Conservation (phyloP, 2,329 filamentous ascomycete species). For the Cercospora canescens region DNA sequence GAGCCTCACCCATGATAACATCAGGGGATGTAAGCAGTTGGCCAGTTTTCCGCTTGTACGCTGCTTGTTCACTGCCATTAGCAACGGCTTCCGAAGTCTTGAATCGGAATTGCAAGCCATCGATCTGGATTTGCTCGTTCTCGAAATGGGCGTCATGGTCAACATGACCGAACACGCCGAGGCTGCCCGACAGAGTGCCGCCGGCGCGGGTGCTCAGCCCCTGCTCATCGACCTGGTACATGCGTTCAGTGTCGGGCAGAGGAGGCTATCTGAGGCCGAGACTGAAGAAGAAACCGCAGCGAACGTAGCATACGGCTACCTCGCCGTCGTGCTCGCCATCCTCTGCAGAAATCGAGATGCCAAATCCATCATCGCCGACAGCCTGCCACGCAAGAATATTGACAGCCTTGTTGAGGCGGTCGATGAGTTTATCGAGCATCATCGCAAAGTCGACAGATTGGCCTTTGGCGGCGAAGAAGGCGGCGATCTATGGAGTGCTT, state of each 20-base stretch:
- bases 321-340: constrained; percentile 81
- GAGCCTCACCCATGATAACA: constrained; percentile 82
- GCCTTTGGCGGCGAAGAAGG: constrained; percentile 50
- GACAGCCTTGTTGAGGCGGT: constrained; percentile 56
- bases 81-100: constrained; percentile 30
- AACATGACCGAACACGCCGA: constrained; percentile 82
- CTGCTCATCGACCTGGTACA: constrained; percentile 27
- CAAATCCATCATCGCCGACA: constrained; percentile 33
- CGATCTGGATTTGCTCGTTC: constrained; percentile 68
- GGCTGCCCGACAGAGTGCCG: constrained; percentile 45
- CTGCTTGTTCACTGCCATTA: constrained; percentile 33
- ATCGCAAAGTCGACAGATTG: constrained; percentile 59
- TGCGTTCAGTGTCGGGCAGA: constrained; percentile 33
- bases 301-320: constrained; percentile 83
- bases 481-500: constrained; percentile 47
- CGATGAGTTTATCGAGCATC: constrained; percentile 62
- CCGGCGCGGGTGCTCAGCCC: constrained; percentile 10
- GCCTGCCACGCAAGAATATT: constrained; percentile 51
- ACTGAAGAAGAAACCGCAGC: constrained; percentile 70
- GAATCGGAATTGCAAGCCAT: constrained; percentile 39
- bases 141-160: constrained; percentile 80
- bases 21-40: constrained; percentile 67
- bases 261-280: constrained; percentile 55
- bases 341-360: constrained; percentile 62
- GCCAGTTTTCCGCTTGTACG: constrained; percentile 53